These are phyloP conservation scores for Phragmites australis DNA, from an alignment of 176 grass and related monocot genomes.

Conservation along the genomic window DNA sequence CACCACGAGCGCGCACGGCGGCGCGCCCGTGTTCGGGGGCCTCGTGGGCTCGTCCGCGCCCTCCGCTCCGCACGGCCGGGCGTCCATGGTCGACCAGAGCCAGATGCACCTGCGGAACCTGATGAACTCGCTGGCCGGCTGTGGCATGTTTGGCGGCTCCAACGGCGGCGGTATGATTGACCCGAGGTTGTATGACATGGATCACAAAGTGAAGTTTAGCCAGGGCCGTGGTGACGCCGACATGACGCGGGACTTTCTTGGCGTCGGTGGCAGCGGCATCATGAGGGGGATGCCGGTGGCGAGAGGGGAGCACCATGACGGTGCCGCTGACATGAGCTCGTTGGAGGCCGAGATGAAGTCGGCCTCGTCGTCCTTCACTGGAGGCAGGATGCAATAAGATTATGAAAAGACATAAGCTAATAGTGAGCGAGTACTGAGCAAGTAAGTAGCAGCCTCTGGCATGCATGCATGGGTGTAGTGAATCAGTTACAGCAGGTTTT, in stretches of 20 bases:
- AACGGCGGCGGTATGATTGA: conserved; percentile 47
- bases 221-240: conserved; percentile 39
- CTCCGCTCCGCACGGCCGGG: conserved; percentile 22
- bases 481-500: conserved; percentile 15
- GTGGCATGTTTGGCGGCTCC: conserved; percentile 45
- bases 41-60: conserved; percentile 31
- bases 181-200: conserved; percentile 59
- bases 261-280: conserved; percentile 52
- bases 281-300: conserved; percentile 56
- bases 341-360: conserved; percentile 82
- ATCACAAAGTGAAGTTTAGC: conserved; percentile 70
- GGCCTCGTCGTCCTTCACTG: conserved; percentile 60
- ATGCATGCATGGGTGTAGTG: conserved; percentile 31
- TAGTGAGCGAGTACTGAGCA: neutral
- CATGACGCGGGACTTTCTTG: conserved; percentile 94
- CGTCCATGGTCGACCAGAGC: conserved; percentile 56
- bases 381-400: conserved; percentile 63
- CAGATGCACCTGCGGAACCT: conserved; percentile 70
- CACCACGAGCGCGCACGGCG: conserved; percentile 49
- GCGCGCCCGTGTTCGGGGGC: conserved; percentile 49
- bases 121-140: conserved; percentile 80
- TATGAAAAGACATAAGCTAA: neutral
- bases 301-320: conserved; percentile 48
- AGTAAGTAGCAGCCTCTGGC: neutral
- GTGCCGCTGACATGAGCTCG: conserved; percentile 50